Conservation (phyloP, 2,329 filamentous ascomycete species). For the Blastomyces parvus region DNA sequence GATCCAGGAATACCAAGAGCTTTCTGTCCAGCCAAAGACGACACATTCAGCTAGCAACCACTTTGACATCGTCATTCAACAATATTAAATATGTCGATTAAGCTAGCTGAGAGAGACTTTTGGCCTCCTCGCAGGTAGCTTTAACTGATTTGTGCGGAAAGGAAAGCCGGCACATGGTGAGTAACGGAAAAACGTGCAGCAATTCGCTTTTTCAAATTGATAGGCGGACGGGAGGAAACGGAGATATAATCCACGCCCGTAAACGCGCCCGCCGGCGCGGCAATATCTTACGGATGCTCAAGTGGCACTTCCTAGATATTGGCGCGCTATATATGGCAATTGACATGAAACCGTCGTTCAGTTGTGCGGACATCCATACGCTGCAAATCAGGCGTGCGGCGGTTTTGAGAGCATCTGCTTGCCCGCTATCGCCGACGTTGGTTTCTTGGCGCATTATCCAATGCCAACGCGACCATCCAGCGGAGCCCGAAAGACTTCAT, state of each 20-base stretch:
- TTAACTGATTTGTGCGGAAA: not conserved
- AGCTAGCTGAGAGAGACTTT: not conserved
- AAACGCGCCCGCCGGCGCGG: not conserved
- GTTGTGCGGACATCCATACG: not conserved
- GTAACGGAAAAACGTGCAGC: not conserved
- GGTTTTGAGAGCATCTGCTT: not conserved
- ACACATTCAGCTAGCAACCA: not conserved
- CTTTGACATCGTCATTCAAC: not conserved
- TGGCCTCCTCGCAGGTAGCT: not conserved
- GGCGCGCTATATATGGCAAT: no score
- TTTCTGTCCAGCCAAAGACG: not conserved
- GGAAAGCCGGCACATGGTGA: not conserved
- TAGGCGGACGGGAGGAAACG: not conserved
- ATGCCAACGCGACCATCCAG: not conserved
- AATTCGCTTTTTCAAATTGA: not conserved
- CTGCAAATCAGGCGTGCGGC: no score
- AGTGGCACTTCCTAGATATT: not conserved
- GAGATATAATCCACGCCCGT: not conserved
- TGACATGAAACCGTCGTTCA: not conserved
- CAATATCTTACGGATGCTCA: not conserved
- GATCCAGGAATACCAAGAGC: not conserved
- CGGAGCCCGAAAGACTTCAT: not conserved
- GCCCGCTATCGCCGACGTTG: not conserved
- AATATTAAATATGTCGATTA: not conserved
- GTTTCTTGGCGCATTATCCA: not conserved